Base-by-base conservation (phyloP, 768 basidiomycete genomes). In the Imleria badia region DNA sequence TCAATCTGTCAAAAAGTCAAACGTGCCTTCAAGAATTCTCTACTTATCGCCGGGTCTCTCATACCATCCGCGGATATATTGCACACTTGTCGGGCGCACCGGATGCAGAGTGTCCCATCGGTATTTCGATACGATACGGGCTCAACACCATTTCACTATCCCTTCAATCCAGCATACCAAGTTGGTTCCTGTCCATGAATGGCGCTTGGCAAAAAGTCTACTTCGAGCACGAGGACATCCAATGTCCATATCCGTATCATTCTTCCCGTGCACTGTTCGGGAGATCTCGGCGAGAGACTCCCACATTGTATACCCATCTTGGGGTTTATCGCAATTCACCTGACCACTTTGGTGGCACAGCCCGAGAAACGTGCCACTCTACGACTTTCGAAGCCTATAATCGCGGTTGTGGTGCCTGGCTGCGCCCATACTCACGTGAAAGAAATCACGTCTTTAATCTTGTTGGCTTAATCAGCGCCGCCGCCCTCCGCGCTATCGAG, bases 51-150 rank as follows among this genome's bases (percentile, higher is more conserved):
- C 3, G 26, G 34, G 17, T 35, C 30, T 45, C 22, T 35, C 23
- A 34, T 58, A 30, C 51, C 56, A 31, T 58, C 41, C 36, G 33
- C 44, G 48, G 55, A 13, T 31, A 61, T 53, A 57, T 45, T 57
- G 10, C n/a, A 5, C 20, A 35, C 20, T 19, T 26, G 33, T 17
- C 34, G 10, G 17, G 8, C n/a, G 9, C 46, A 20, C 29, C 14
- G 22, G 23, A 17, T 31, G 15, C 39, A 55, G 13, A n/a, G 13
- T 5, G 11, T 45, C 34, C 15, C 44, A 17, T 26, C 26, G 4
- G 26, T 26, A 26, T 26, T 26, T 26, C 26, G 26, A 6, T 26
- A 26, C 26, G 26, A 43, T 22, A 31, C 35, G 20, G 11, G n/a
- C 33, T 22, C 45, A 33, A 41, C 40, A 5, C 2, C 3, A 36